Percentiles rank a stretch among this genome's conserved stretches.
Evolutionary conservation across 2,329 filamentous ascomycete species (phyloP).

Genomic region (Lasiodiplodia sp.): DNA sequence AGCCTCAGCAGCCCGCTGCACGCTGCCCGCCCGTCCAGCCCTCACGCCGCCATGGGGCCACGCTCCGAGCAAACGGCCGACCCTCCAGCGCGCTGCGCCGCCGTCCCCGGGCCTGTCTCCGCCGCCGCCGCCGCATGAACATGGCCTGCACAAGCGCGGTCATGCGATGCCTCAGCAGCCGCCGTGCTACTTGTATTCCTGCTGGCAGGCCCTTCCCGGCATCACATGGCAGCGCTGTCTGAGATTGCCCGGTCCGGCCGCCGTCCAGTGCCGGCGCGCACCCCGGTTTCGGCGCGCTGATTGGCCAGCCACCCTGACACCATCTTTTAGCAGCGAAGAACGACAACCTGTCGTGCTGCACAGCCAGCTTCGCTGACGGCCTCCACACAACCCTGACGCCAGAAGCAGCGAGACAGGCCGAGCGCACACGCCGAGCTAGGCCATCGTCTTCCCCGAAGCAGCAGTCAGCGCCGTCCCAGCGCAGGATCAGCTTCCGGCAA

Average conservation of each 20-base stretch:
- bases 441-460: slow-evolving; percentile 27
- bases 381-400: slow-evolving; percentile 21
- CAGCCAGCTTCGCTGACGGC: slow-evolving; percentile 20
- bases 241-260: slow-evolving; percentile 17
- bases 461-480: slow-evolving; percentile 23
- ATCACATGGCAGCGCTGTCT: slow-evolving; percentile 29
- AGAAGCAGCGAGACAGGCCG: slow-evolving; percentile 19
- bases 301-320: slow-evolving; percentile 16
- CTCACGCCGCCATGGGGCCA: slow-evolving; percentile 19
- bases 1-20: slow-evolving; percentile 25
- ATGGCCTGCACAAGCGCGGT: slow-evolving; percentile 28
- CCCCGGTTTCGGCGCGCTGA: slow-evolving; percentile 16
- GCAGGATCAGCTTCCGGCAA: slow-evolving; percentile 24
- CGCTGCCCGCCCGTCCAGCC: not conserved
- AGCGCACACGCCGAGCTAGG: slow-evolving; percentile 24
- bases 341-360: slow-evolving; percentile 28
- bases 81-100: slow-evolving; percentile 12
- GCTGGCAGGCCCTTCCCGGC: slow-evolving; percentile 11
- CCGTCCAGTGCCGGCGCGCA: slow-evolving; percentile 13
- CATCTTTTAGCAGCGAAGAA: slow-evolving; percentile 26
- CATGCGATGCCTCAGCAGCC: slow-evolving; percentile 30
- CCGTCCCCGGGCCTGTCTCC: not conserved
- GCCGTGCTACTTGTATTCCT: slow-evolving; percentile 30
- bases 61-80: slow-evolving; percentile 12
- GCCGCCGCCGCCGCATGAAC: slow-evolving; percentile 13